These are phyloP conservation scores for Neobulgaria alba DNA, from an alignment of 2,329 filamentous ascomycete genomes.

Conservation along the genomic window DNA sequence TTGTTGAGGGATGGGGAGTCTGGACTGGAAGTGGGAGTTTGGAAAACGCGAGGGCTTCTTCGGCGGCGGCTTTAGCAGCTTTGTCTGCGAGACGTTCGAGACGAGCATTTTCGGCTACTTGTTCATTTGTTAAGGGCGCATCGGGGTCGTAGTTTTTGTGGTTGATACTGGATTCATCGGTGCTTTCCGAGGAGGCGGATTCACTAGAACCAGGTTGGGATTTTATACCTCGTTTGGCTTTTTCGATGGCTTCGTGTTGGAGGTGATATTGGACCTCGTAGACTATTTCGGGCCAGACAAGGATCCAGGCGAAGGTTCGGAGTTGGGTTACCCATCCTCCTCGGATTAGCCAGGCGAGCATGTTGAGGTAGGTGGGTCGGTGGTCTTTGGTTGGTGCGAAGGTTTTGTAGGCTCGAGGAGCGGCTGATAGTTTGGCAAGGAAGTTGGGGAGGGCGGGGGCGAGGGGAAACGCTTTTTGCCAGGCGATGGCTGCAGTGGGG, in stretches of 20 bases:
- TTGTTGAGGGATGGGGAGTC: slow-evolving; percentile 48
- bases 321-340: slow-evolving; percentile 92
- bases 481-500: slow-evolving; percentile 59
- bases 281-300: slow-evolving; percentile 74
- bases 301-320: slow-evolving; percentile 82
- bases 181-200: slow-evolving; percentile 10
- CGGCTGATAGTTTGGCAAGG: slow-evolving; percentile 71
- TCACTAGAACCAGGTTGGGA: slow-evolving; percentile 14
- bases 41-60: slow-evolving; percentile 24
- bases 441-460: slow-evolving; percentile 79
- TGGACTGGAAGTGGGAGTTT: slow-evolving; percentile 33
- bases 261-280: slow-evolving; percentile 68
- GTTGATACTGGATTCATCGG: slow-evolving; percentile 18
- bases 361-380: slow-evolving; percentile 77
- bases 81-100: slow-evolving; percentile 49
- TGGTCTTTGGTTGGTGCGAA: slow-evolving; percentile 85
- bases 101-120: slow-evolving; percentile 52
- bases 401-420: slow-evolving; percentile 72
- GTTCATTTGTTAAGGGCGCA: slow-evolving; percentile 40
- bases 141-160: slow-evolving; percentile 17
- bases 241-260: slow-evolving; percentile 44
- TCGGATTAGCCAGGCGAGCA: slow-evolving; percentile 83
- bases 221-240: slow-evolving; percentile 25
- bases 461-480: slow-evolving; percentile 72
- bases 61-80: slow-evolving; percentile 43